phyloP scores from a whole-genome alignment of 2,329 filamentous ascomycete species.

The Cadophora sp. region DNA sequence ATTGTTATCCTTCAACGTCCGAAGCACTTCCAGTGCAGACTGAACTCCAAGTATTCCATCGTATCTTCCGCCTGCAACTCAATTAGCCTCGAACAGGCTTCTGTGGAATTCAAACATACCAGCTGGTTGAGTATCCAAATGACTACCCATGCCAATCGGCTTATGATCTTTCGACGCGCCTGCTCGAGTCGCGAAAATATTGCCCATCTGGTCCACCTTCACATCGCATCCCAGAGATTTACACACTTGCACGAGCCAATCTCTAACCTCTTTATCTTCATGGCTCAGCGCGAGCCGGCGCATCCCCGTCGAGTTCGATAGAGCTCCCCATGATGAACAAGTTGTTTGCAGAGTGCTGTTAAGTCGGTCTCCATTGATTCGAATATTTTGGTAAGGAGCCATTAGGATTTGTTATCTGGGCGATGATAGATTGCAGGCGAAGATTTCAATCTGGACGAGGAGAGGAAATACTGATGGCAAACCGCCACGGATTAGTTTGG shows the following conservation, averaged over 20 bases:
- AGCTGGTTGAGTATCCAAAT: slow-evolving; percentile 68
- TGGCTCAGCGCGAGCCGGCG: slow-evolving; percentile 73
- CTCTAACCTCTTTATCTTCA: slow-evolving; percentile 71
- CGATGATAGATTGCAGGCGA: not conserved
- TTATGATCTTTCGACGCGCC: slow-evolving; percentile 61
- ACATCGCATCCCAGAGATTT: slow-evolving; percentile 69
- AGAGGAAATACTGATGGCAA: not conserved
- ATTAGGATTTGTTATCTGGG: slow-evolving; percentile 14
- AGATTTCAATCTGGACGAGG: not conserved
- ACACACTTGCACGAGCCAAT: slow-evolving; percentile 75
- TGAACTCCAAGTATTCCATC: slow-evolving; percentile 79
- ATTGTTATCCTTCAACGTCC: slow-evolving; percentile 68
- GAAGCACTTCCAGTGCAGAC: slow-evolving; percentile 75
- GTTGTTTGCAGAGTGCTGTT: slow-evolving; percentile 38
- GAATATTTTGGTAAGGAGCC: slow-evolving; percentile 24
- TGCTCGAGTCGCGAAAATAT: slow-evolving; percentile 76
- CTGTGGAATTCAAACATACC: slow-evolving; percentile 47
- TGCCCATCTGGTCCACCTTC: slow-evolving; percentile 73
- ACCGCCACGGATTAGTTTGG: not conserved
- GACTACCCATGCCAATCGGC: slow-evolving; percentile 73
- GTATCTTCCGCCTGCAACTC: slow-evolving; percentile 58
- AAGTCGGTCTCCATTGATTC: slow-evolving; percentile 39
- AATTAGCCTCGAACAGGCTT: slow-evolving; percentile 7
- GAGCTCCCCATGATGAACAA: slow-evolving; percentile 38
- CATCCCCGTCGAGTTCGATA: slow-evolving; percentile 63